These are phyloP conservation scores for Euphorbia schlechtendalii DNA, from an alignment of 441 rosid genomes.

Conservation along the genomic window DNA sequence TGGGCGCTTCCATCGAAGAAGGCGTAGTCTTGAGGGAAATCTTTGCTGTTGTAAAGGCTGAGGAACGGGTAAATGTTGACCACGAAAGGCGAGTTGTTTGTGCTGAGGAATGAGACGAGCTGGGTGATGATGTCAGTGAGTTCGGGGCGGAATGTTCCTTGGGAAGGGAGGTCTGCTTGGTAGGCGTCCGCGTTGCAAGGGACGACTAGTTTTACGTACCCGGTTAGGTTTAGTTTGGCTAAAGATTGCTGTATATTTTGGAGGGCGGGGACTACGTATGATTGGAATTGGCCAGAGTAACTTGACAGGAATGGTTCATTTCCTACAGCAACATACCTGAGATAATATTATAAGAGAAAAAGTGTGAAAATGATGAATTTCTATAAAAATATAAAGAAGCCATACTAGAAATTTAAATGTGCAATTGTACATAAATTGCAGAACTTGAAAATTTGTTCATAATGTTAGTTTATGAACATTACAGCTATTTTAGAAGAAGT, in stretches of 20 bases:
- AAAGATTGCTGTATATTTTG: constrained; percentile 75
- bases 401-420: neutral
- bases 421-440: neutral
- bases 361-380: constrained; percentile 3
- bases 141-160: constrained; percentile 82
- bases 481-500: neutral
- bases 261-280: constrained; percentile 70
- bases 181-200: constrained; percentile 98
- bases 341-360: constrained; percentile 14
- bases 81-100: constrained; percentile 83
- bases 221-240: constrained; percentile 70
- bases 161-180: constrained; percentile 70
- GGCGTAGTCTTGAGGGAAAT: constrained; percentile 91
- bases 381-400: neutral
- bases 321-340: too few relatives aligned
- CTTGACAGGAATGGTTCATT: constrained; percentile 82
- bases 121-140: constrained; percentile 77
- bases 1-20: constrained; percentile 82
- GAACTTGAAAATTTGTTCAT: neutral
- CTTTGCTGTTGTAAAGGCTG: constrained; percentile 78
- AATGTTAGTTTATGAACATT: neutral
- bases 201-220: constrained; percentile 71
- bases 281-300: constrained; percentile 60
- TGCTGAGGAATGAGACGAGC: constrained; percentile 66
- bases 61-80: constrained; percentile 95